Evolutionary conservation across 2,329 filamentous ascomycete genomes (phyloP).

Genomic region (Fusarium xylarioides): DNA sequence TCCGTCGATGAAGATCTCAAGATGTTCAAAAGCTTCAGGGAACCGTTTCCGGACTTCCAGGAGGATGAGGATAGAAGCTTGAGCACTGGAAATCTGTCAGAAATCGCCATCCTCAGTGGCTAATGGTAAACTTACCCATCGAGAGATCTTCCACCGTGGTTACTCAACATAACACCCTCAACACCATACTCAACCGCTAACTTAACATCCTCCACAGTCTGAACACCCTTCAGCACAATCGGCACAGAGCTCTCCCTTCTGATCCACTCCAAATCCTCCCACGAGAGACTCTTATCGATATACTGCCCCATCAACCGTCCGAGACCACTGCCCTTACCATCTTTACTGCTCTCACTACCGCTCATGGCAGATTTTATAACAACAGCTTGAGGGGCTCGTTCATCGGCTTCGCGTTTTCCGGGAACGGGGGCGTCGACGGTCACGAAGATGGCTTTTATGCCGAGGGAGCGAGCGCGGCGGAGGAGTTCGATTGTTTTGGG

Average conservation of each 20-base stretch:
- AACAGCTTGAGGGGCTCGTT: slow-evolving; percentile 58
- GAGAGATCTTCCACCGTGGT: slow-evolving; percentile 66
- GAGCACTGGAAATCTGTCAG: slow-evolving; percentile 40
- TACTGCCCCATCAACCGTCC: slow-evolving; percentile 61
- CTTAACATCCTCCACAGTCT: slow-evolving; percentile 64
- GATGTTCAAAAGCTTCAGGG: slow-evolving; percentile 57
- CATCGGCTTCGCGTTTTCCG: slow-evolving; percentile 66
- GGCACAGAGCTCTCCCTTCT: slow-evolving; percentile 56
- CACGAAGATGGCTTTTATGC: slow-evolving; percentile 62
- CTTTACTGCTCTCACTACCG: slow-evolving; percentile 55
- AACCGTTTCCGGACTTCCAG: slow-evolving; percentile 60
- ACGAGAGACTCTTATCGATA: slow-evolving; percentile 61
- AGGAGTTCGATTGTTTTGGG: slow-evolving; percentile 58
- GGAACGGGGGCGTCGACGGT: slow-evolving; percentile 66
- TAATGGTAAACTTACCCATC: slow-evolving; percentile 50
- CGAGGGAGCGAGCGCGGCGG: slow-evolving; percentile 48
- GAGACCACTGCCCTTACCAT: slow-evolving; percentile 62
- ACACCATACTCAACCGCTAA: slow-evolving; percentile 58
- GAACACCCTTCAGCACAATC: slow-evolving; percentile 66
- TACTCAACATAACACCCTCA: slow-evolving; percentile 65
- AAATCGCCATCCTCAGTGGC: accelerated
- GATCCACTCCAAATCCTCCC: slow-evolving; percentile 64
- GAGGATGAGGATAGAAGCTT: slow-evolving; percentile 59
- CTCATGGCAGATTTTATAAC: slow-evolving; percentile 51
- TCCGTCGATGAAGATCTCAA: slow-evolving; percentile 64